These are phyloP conservation scores for Lactarius quietus DNA, from an alignment of 768 basidiomycete species.

Conservation along the genomic window DNA sequence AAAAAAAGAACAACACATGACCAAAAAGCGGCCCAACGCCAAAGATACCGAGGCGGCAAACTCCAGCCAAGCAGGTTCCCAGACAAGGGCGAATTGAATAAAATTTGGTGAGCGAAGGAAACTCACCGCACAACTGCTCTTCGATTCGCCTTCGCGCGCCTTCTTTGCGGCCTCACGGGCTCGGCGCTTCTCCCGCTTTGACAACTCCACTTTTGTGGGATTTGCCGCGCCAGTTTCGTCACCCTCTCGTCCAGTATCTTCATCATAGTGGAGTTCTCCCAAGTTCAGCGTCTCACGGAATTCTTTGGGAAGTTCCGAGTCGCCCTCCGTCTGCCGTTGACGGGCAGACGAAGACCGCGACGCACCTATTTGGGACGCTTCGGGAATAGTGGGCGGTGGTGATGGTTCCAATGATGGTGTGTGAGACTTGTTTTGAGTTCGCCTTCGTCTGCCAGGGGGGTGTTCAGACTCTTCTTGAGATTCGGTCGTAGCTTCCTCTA, in stretches of 20 bases:
- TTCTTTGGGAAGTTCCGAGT: background rate
- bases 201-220: slow-evolving; percentile 35
- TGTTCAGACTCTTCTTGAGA: slow-evolving; percentile 9
- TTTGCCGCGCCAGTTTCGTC: slow-evolving; percentile 10
- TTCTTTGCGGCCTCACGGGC: slow-evolving; percentile 74
- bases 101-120: background rate
- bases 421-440: slow-evolving; percentile 5
- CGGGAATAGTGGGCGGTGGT: background rate
- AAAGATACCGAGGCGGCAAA: background rate
- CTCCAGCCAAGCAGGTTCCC: background rate
- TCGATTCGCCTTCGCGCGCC: slow-evolving; percentile 29
- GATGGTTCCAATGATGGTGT: slow-evolving; percentile 9
- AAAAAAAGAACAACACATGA: background rate
- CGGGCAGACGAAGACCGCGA: background rate
- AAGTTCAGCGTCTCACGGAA: slow-evolving; percentile 5
- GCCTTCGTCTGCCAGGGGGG: slow-evolving; percentile 9
- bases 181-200: slow-evolving; percentile 81
- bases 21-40: slow-evolving; percentile 6
- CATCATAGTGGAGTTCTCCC: background rate
- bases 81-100: slow-evolving; percentile 6
- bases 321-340: background rate
- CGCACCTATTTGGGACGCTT: slow-evolving; percentile 5
- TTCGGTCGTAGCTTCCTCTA: slow-evolving; percentile 6
- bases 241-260: slow-evolving; percentile 19
- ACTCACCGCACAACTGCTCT: slow-evolving; percentile 16